Base-by-base conservation (phyloP, 495 filamentous ascomycete species). In the Aspergillus wentii region DNA sequence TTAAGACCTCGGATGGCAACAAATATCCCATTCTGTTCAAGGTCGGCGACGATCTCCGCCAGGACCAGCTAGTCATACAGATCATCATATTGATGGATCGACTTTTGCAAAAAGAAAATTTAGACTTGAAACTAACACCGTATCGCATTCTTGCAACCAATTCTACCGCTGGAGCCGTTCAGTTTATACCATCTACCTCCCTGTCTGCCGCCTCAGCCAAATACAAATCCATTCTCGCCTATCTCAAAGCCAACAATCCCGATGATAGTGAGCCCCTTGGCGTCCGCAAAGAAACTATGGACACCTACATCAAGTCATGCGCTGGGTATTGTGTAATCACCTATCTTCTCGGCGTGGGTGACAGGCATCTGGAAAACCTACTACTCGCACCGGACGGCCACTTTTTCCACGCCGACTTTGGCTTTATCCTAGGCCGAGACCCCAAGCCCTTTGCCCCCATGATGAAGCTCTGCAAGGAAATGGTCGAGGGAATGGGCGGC, bases 251-350 rank as follows among this genome's bases (percentile, higher is more conserved):
- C 43, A 86, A 96, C 61, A 95, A 95, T 54, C 92, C 94, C 1
- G 91, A 96, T 56, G 78, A 83, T 9, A 74, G 71, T 17, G 83
- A 83, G 6, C 86, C 88, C 0, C 73, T 94, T 0, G 90, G 94
- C 3, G 83, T 99, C 16, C 83, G 90, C 32, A 88, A 89, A 51
- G 89, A 94, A 36, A 81, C 88, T 0, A 86, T 97, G 74, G 92
- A 99, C 45, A 95, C 84, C 9, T 99, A 94, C 56, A 78, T 96
- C 58, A 95, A 89, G 54, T 94, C 86, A 13, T 95, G 92, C 53
- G 92, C 92, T 2, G 92, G 92, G 17, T 99, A 99, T 63, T 96
- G 94, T 57, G 92, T 99, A 14, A 96, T 99, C 54, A 99, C 92
- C 0, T 99, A 97, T 62, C 81, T 99, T 23, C 80, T 99, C n/a